A percentile compares a stretch with the other conserved stretches of the same genome.
Conservation (phyloP, 106 monocot genomes). For the Phalaenopsis equestris region DNA sequence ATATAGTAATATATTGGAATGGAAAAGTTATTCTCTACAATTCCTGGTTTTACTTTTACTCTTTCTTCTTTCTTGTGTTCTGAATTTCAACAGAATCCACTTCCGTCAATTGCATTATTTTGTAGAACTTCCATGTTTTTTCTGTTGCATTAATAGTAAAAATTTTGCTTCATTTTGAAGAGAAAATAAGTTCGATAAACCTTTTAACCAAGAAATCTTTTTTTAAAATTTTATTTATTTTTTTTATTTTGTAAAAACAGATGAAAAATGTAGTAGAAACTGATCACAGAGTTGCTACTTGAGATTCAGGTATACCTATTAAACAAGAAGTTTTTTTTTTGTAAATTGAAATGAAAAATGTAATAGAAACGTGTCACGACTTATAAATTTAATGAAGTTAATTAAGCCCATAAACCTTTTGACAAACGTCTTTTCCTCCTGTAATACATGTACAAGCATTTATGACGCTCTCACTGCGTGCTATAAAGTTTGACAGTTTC, state of each 20-base stretch:
- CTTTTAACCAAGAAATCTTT: no score
- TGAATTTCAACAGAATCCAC: no score
- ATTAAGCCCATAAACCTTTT: no score
- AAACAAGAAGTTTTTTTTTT: background rate
- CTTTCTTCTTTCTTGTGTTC: background rate
- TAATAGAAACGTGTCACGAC: no score
- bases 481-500: background rate
- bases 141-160: background rate
- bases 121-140: background rate
- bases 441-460: background rate
- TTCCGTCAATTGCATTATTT: background rate
- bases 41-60: background rate
- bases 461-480: background rate
- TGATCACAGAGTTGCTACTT: background rate
- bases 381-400: no score
- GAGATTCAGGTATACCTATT: background rate
- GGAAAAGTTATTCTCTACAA: no score
- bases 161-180: background rate
- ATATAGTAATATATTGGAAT: no score
- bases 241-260: no score
- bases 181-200: background rate
- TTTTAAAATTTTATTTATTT: no score
- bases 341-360: no score
- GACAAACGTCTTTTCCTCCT: no score
- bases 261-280: no score